Base-by-base conservation (phyloP, 768 basidiomycete species). In the Candolleomyces aberdarensis region DNA sequence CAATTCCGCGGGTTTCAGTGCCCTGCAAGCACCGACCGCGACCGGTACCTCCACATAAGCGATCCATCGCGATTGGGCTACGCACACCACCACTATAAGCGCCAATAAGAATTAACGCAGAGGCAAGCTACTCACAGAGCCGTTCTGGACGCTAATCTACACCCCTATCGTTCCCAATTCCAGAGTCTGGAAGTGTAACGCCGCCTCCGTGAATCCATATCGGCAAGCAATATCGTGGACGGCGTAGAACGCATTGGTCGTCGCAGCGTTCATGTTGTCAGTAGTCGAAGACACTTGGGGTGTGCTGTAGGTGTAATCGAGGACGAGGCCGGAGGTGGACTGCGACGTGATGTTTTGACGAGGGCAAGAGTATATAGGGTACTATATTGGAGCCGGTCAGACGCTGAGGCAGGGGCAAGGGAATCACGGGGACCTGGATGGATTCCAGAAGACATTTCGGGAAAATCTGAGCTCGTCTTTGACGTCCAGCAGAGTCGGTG, bases 11-110 rank as follows among this genome's bases (percentile, higher is more conserved):
- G 7, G 86, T 78, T 67, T 88, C 26, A 44, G 78, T 77, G 44
- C 79, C 83, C 68, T 86, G 84, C 61, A 89, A 74, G 73, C 87
- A 89, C 20, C 83, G 75, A 51, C 81, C 82, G 29, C 83, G 75
- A 51, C 81, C 82, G 29, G 81, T 81, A 50, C 79, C 82, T 47
- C 82, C 81, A 40, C 82, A n/a, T n/a, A n/a, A n/a, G n/a, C 81
- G 15, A 81, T 83, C 76, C 83, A 71, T 17, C 76, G 70, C 68
- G 20, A 78, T 66, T 62, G 36, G 70, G 69, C 65, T 67, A 17
- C 20, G 17, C 40, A 1, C 20, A n/a, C 20, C 8, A 57, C 15
- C 13, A n/a, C 17, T 6, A 26, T 26, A 26, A 14, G 8, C 8
- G 20, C 8, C 20, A 26, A 32, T 6, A 8, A n/a, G n/a, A n/a